Base-by-base conservation (phyloP, 805 yeast genomes). In the Ogataea philodendri region DNA sequence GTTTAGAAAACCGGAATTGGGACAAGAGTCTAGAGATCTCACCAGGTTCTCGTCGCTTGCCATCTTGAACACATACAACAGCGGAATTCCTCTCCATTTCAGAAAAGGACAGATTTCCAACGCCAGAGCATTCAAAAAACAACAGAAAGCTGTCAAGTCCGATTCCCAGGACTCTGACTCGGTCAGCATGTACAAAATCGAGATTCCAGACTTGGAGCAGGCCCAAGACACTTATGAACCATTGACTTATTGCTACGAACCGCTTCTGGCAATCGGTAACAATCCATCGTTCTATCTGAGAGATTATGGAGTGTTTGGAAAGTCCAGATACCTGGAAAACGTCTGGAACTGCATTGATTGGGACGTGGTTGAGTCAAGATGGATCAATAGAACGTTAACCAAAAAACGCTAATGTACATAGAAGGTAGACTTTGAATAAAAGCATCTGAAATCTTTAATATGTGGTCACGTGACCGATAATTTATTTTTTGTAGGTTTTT, bases 291-390 rank as follows among this genome's bases (percentile, higher is more conserved):
- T 76, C 37, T 84, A 80, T 66, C 59, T 83, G 32, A 62, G 73
- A 42, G 93, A 84, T 60, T 84, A 82, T 51, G 94, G 94, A 36
- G 84, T 81, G 9, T 81, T 70, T 55, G 94, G 93, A 15, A 83
- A 81, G 64, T 67, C 74, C 27, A 67, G 72, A 35, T 93, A 84
- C 61, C 70, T 93, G 47, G 74, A 74, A 42, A 81, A 80, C 44
- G 79, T 81, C 54, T 80, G 95, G 78, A 74, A 78, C 34, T 70
- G 86, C 46, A 72, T 89, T 41, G 81, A 90, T 63, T 93, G 98
- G 98, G 71, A 76, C 32, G 79, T 81, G 25, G 71, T 83, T 19
- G 78, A 76, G 52, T 60, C 60, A 46, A 67, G 81, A 54, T 53
- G 48, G 46, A 41, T 44, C 14, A 40, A 44, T 26, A 46, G 48